Conservation (phyloP, 176 grass and related monocot species). For the Elymus sibiricus region DNA sequence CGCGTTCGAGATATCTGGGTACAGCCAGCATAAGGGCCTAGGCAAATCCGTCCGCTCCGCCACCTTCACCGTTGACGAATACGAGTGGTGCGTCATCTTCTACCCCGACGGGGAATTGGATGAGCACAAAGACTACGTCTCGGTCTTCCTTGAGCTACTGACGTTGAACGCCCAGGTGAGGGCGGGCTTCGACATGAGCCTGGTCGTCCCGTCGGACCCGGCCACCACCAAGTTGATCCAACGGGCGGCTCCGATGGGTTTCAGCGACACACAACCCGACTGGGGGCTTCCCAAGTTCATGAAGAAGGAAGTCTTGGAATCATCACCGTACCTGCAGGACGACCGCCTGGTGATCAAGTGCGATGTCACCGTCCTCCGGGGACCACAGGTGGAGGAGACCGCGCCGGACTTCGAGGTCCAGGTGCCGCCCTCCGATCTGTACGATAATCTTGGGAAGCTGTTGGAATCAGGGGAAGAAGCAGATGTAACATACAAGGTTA, state of each 20-base stretch:
- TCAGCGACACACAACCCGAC: background rate
- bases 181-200: background rate
- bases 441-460: background rate
- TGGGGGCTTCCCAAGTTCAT: background rate
- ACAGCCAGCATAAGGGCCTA: background rate
- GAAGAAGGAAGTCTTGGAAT: background rate
- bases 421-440: background rate
- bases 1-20: background rate
- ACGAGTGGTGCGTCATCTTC: background rate
- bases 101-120: background rate
- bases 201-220: background rate
- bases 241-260: background rate
- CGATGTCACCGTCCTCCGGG: background rate
- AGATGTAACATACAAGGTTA: background rate
- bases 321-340: background rate
- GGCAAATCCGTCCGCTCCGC: background rate
- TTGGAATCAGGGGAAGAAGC: background rate
- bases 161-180: background rate
- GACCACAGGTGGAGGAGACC: background rate
- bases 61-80: background rate
- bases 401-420: background rate
- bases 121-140: background rate
- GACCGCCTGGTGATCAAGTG: background rate
- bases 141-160: background rate
- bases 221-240: background rate